Conservation (phyloP, 2,329 filamentous ascomycete species). For the Aspergillus sp. region DNA sequence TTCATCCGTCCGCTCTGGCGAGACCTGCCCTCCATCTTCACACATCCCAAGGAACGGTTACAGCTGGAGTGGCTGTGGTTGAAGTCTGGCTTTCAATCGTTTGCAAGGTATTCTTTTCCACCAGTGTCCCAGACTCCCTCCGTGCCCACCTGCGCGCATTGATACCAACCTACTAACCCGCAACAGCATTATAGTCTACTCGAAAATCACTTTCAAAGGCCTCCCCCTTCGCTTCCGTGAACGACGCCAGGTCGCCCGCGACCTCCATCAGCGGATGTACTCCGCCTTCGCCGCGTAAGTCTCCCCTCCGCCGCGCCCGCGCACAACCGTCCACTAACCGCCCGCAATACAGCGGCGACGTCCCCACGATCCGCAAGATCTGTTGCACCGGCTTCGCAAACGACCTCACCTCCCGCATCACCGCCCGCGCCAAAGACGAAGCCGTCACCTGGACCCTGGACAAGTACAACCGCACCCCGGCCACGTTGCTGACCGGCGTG, state of each 20-base stretch:
- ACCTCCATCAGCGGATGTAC: slow-evolving; percentile 49
- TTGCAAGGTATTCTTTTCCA: slow-evolving; percentile 25
- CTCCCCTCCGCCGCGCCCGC: slow-evolving; percentile 14
- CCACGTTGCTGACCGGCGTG: slow-evolving; percentile 36
- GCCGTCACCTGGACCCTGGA: slow-evolving; percentile 37
- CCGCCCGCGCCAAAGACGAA: slow-evolving; percentile 30
- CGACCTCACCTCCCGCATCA: slow-evolving; percentile 34
- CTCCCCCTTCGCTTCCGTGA: slow-evolving; percentile 35
- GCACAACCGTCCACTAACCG: slow-evolving; percentile 8
- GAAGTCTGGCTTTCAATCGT: slow-evolving; percentile 32
- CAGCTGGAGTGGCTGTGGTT: slow-evolving; percentile 42
- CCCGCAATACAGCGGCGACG: slow-evolving; percentile 30
- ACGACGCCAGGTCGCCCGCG: slow-evolving; percentile 36
- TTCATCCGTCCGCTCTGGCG: slow-evolving; percentile 39
- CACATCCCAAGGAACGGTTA: slow-evolving; percentile 33
- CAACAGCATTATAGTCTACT: slow-evolving; percentile 30
- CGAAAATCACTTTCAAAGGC: slow-evolving; percentile 31
- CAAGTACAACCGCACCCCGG: slow-evolving; percentile 36
- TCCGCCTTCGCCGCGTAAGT: slow-evolving; percentile 46
- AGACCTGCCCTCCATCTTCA: slow-evolving; percentile 42
- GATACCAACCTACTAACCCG: neutral
- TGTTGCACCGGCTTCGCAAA: slow-evolving; percentile 40
- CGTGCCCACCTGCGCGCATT: neutral
- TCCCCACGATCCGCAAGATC: slow-evolving; percentile 32
- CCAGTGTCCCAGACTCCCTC: neutral